These are phyloP conservation scores for Clonostachys rosea DNA, from an alignment of 2,329 filamentous ascomycete genomes.

Conservation along the genomic window DNA sequence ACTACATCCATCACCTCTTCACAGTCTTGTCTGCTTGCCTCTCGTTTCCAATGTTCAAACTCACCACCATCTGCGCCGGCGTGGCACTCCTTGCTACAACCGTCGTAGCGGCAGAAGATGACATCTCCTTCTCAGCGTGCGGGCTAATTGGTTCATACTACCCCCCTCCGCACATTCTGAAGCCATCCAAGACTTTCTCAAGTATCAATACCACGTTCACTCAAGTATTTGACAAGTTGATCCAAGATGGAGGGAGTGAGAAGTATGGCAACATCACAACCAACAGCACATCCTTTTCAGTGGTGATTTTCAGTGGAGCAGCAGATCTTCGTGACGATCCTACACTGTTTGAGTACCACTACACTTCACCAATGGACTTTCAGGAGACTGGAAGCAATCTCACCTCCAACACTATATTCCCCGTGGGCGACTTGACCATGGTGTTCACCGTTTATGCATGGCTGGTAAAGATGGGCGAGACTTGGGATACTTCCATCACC, in stretches of 20 bases:
- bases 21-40: too few species aligned
- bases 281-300: conserved; percentile 17
- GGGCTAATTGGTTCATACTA: conserved; percentile 10
- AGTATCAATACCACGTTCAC: conserved; percentile 9
- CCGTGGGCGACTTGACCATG: conserved; percentile 19
- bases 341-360: conserved; percentile 13
- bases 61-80: too few species aligned
- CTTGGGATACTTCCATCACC: conserved; percentile 19
- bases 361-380: conserved; percentile 7
- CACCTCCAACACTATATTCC: conserved; percentile 14
- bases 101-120: neutral
- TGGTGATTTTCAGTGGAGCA: conserved; percentile 12
- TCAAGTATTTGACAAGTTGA: conserved; percentile 9
- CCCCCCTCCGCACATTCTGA: conserved; percentile 4
- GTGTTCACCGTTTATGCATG: conserved; percentile 24
- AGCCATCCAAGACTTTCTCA: conserved; percentile 3
- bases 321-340: conserved; percentile 4
- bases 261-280: conserved; percentile 13
- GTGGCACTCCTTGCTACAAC: neutral
- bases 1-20: too few species aligned
- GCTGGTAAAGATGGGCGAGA: conserved; percentile 17
- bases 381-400: conserved; percentile 5
- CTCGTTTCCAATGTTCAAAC: too few species aligned
- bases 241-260: conserved; percentile 8
- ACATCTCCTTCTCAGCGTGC: conserved; percentile 8